phyloP scores from a whole-genome alignment of 192 early-diverging fungal species.

The Linderina pennispora region DNA sequence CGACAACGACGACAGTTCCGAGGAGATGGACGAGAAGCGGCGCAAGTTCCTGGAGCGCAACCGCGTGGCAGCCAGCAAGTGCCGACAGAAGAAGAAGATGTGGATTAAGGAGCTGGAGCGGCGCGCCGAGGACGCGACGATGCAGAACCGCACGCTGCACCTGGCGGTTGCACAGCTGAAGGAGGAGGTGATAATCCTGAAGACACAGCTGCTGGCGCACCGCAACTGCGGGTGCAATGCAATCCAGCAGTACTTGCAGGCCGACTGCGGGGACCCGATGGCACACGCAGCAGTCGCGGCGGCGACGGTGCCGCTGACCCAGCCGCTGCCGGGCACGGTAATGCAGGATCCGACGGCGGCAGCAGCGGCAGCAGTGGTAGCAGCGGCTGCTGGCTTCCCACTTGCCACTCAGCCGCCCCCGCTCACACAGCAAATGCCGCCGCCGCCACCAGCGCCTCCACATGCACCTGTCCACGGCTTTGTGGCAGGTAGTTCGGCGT shows the following conservation, averaged over 20 bases:
- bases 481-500: too few relatives aligned
- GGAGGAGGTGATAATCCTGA: slow-evolving; percentile 45
- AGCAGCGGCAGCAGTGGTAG: slow-evolving; percentile 15
- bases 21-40: slow-evolving; percentile 40
- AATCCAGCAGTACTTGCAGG: slow-evolving; percentile 49
- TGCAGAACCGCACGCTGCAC: slow-evolving; percentile 41
- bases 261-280: slow-evolving; percentile 13
- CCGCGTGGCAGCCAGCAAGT: slow-evolving; percentile 82
- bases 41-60: slow-evolving; percentile 84
- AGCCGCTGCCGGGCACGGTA: too few relatives aligned
- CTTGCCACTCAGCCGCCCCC: slow-evolving; percentile 6
- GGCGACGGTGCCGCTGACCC: too few relatives aligned
- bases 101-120: slow-evolving; percentile 78
- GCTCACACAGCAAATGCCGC: slow-evolving; percentile 1
- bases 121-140: slow-evolving; percentile 50
- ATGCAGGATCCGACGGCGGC: too few relatives aligned
- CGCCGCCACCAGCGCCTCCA: not conserved
- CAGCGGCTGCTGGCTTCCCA: slow-evolving; percentile 5
- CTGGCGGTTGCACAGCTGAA: slow-evolving; percentile 40
- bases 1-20: slow-evolving; percentile 35
- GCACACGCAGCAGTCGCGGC: slow-evolving; percentile 14
- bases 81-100: slow-evolving; percentile 88
- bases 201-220: slow-evolving; percentile 49
- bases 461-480: too few relatives aligned
- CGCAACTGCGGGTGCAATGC: slow-evolving; percentile 44